Percentiles rank a stretch among this genome's conserved stretches.
Conservation (phyloP, 2,329 filamentous ascomycete genomes). For the Aspergillus pseudoglaucus region DNA sequence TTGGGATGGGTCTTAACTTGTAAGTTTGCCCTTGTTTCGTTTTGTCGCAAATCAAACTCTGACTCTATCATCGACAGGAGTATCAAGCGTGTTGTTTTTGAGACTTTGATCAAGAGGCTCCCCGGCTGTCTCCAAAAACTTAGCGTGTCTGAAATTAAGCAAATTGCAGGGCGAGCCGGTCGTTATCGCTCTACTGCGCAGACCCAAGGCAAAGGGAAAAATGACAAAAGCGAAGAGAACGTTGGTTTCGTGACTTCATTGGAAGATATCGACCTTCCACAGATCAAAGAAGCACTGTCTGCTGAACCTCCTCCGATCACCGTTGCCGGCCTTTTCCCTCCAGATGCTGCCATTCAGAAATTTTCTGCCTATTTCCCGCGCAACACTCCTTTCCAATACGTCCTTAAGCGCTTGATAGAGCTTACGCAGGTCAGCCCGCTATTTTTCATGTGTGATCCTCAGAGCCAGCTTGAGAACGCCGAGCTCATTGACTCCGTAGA, state of each 20-base stretch:
- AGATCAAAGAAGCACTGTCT: slow-evolving; percentile 58
- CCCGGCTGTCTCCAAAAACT: slow-evolving; percentile 54
- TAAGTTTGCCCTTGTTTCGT: slow-evolving; percentile 40
- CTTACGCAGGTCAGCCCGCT: slow-evolving; percentile 56
- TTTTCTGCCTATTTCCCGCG: slow-evolving; percentile 79
- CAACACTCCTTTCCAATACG: slow-evolving; percentile 73
- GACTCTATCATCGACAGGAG: slow-evolving; percentile 39
- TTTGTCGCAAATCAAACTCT: not conserved
- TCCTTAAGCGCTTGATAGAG: slow-evolving; percentile 68
- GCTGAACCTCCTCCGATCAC: slow-evolving; percentile 59
- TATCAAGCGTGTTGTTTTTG: slow-evolving; percentile 85
- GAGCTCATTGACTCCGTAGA: slow-evolving; percentile 67
- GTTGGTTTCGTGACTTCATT: slow-evolving; percentile 75
- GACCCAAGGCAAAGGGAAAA: slow-evolving; percentile 25
- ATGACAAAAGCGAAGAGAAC: slow-evolving; percentile 21
- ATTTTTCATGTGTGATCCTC: slow-evolving; percentile 65
- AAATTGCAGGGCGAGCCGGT: slow-evolving; percentile 89
- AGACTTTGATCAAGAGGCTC: slow-evolving; percentile 67
- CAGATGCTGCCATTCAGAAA: slow-evolving; percentile 61
- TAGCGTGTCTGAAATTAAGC: slow-evolving; percentile 73
- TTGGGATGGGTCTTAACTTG: slow-evolving; percentile 95
- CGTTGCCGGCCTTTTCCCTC: slow-evolving; percentile 68
- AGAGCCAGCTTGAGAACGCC: slow-evolving; percentile 59
- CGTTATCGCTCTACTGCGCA: slow-evolving; percentile 69
- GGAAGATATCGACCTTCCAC: slow-evolving; percentile 59